Base-by-base conservation (phyloP, 495 filamentous ascomycete genomes). In the Sabuloglossum arenarium region DNA sequence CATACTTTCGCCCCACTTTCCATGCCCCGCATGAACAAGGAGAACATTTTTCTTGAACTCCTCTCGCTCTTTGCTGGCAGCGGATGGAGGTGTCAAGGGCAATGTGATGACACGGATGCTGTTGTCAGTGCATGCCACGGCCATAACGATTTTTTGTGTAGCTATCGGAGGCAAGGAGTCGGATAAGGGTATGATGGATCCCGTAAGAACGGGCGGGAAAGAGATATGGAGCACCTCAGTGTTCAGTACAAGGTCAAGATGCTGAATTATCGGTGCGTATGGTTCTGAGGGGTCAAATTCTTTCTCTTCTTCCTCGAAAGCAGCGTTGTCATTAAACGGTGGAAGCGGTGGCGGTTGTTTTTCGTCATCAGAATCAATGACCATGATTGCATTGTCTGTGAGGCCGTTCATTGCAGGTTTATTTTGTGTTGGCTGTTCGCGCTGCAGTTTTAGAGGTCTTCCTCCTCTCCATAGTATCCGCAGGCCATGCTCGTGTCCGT, bases 391-490 rank as follows among this genome's bases (percentile, higher is more conserved):
- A 62, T 86, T 80, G 21, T 71, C 70, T 51, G 59, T 64, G 34
- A 59, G 61, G 6, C 69, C 67, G 53, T 66, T 66, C 47, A 60
- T 55, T 53, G 69, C 71, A 1, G 62, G 27, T 23, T 67, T 62
- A 50, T 46, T 67, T 62, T 43, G 62, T 61, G 8, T 60, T 60
- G 61, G 53, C 53, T 52, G 53, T 67, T 66, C 46, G 31, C 67
- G 53, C 19, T 67, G 60, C n/a, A 3, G 5, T 55, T 82, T 81
- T 57, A 87, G 79, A 21, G 73, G 69, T 28, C 70, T 74, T 23
- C 88, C 88, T 56, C 87, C 88, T 63, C 84, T 75, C 88, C 88
- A 95, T 25, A 88, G 60, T 25, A 93, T 66, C 39, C 79, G 81
- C 29, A 94, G 56, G 25, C 88, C 88, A 63, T 78, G 80, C 34